Base-by-base conservation (phyloP, 1,284 basidiomycete species). In the Abortiporus biennis region DNA sequence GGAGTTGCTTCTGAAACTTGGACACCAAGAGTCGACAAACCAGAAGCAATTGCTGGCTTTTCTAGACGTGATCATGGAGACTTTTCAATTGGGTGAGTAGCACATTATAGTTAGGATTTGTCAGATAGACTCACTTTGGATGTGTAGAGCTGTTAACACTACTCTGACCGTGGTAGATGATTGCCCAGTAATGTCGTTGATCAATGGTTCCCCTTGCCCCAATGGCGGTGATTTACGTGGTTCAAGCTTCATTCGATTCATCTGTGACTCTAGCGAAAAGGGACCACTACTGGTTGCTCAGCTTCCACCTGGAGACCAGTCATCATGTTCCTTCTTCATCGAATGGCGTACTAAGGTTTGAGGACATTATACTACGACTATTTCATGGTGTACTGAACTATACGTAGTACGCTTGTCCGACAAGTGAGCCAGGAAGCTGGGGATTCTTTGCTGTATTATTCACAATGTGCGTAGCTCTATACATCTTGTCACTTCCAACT, bases 331-430 rank as follows among this genome's bases (percentile, higher is more conserved):
- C 16, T 89, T 78, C 57, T 72, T 80, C 43, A 60, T 85, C 36
- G 84, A 89, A 64, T 88, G 81, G 84, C 69, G 71, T 44, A 86
- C 80, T 16, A 75, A 74, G 51, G 85, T 85, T 49, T 55, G 73
- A 34, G 43, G 40, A 42, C 30, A 36, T 21, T 36, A 25, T 15
- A 31, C 25, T 24, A 31, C 4, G 12, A 33, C 17, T 16, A 25
- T 11, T 41, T 31, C 11, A 33, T 41, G 30, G 31, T 44, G 36
- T 36, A 13, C 20, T 15, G 35, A 6, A 13, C 4, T 15, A 13
- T 36, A 6, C 20, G 15, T 44, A 84, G 82, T 71, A 69, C 56
- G 85, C 84, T 23, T 88, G 82, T 54, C 72, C 82, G 3, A 74
- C 71, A 0, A 68, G 71, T 16, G 76, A 80, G 58, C 65, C 66